phyloP scores from a whole-genome alignment of 495 filamentous ascomycete species.

The Monascus purpureus region DNA sequence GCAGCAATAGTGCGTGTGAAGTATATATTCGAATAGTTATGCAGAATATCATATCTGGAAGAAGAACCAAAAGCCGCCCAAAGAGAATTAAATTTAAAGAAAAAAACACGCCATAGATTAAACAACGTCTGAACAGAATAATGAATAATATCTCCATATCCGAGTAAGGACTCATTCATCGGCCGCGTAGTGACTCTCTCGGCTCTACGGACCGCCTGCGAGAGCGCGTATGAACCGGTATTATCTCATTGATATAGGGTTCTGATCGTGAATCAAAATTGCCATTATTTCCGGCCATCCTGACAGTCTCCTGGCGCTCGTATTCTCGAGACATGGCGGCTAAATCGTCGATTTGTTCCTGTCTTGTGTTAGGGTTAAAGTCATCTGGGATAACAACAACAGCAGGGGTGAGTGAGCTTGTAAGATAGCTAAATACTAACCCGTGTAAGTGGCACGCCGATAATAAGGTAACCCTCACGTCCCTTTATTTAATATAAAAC shows the following conservation, averaged over 20 bases:
- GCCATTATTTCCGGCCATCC: constrained; percentile 26
- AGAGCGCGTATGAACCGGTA: constrained; percentile 23
- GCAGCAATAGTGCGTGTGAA: too few species aligned
- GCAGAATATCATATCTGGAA: too few species aligned
- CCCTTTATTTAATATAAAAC: constrained; percentile 18
- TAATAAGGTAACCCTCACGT: constrained; percentile 40
- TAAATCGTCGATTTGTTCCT: constrained; percentile 43
- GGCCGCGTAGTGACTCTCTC: constrained; percentile 16
- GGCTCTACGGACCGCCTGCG: constrained; percentile 18
- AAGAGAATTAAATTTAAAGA: too few species aligned
- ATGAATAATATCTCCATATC: too few species aligned
- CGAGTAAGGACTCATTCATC: too few species aligned
- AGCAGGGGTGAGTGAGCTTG: too few species aligned
- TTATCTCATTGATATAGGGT: constrained; percentile 37
- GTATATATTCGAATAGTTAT: too few species aligned
- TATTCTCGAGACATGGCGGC: constrained; percentile 37
- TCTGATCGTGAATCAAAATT: constrained; percentile 16
- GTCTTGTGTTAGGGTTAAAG: neutral
- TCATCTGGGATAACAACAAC: too few species aligned
- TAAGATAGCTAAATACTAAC: constrained; percentile 27
- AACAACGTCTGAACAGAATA: too few species aligned
- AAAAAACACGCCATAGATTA: too few species aligned
- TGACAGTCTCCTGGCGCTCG: constrained; percentile 35
- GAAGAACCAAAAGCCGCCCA: too few species aligned
- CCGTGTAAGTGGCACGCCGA: constrained; percentile 36